Evolutionary conservation across 345 rosid species (phyloP).

Genomic region (Isatis tinctoria): DNA sequence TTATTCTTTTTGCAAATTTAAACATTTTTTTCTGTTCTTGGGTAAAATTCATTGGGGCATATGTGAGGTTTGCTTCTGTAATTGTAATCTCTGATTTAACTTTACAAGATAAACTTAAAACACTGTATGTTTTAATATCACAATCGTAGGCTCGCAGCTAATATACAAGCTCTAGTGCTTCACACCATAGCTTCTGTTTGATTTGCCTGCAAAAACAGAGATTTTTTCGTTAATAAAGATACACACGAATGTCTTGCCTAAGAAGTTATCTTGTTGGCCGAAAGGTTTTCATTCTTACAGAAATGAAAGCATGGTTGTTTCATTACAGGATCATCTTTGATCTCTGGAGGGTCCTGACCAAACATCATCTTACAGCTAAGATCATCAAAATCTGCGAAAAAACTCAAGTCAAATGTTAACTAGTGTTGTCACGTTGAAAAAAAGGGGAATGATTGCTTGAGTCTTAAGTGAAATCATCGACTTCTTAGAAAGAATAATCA

Average conservation of each 20-base stretch:
- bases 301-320: conserved; percentile 78
- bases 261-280: background rate
- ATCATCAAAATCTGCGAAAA: conserved; percentile 76
- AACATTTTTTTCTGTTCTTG: background rate
- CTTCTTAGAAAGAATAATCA: conserved; percentile 12
- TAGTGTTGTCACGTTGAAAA: background rate
- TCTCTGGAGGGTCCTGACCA: conserved; percentile 72
- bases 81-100: conserved; percentile 11
- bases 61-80: conserved; percentile 13
- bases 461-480: conserved; percentile 11
- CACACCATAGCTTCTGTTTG: conserved; percentile 43
- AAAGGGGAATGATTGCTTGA: conserved; percentile 15
- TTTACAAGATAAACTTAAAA: background rate
- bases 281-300: conserved; percentile 46
- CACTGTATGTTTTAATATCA: background rate
- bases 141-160: conserved; percentile 2
- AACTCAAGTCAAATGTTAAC: conserved; percentile 12
- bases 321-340: conserved; percentile 69
- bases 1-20: background rate
- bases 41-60: background rate
- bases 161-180: conserved; percentile 38
- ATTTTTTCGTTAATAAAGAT: background rate
- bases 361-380: conserved; percentile 94
- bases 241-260: background rate
- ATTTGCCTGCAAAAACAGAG: conserved; percentile 53